Evolutionary conservation across 768 basidiomycete genomes (phyloP).

Genomic region (Sarcomyxa edulis): DNA sequence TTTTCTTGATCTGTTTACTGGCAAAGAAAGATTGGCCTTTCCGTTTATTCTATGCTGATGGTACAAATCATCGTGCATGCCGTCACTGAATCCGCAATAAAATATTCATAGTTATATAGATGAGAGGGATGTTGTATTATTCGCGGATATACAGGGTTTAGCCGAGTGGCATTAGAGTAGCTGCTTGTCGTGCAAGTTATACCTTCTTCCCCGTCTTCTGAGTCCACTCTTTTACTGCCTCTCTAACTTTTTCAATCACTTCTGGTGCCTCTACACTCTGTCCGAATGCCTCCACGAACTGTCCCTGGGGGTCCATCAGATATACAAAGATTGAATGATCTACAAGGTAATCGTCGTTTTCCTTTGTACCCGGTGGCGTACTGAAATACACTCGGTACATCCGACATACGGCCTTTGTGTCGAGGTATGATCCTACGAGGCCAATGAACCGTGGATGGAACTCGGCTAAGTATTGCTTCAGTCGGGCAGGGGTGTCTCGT

Average conservation of each 20-base stretch:
- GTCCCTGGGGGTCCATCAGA: constrained; percentile 92
- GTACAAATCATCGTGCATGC: too few species aligned
- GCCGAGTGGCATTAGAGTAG: too few species aligned
- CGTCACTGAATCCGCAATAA: too few species aligned
- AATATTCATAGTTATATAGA: too few species aligned
- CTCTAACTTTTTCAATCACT: constrained; percentile 56
- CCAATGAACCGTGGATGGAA: constrained; percentile 92
- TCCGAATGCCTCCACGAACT: constrained; percentile 96
- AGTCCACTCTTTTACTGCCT: constrained; percentile 40
- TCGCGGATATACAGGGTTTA: too few species aligned
- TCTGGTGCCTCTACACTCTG: constrained; percentile 69
- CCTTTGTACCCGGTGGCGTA: constrained; percentile 83
- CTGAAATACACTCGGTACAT: constrained; percentile 98
- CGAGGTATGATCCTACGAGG: constrained; percentile 77
- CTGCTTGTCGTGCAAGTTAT: too few species aligned
- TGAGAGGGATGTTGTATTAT: too few species aligned
- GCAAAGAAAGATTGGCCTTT: too few species aligned
- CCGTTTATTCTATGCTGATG: too few species aligned
- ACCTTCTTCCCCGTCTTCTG: constrained; percentile 31
- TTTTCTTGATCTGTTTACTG: too few species aligned
- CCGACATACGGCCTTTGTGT: constrained; percentile 86
- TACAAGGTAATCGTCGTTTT: constrained; percentile 92
- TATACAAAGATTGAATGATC: constrained; percentile 98
- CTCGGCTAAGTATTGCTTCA: constrained; percentile 66
- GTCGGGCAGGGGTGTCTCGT: constrained; percentile 64